Evolutionary conservation across 495 filamentous ascomycete species (phyloP).

Genomic region (Parathielavia hyrcaniae): DNA sequence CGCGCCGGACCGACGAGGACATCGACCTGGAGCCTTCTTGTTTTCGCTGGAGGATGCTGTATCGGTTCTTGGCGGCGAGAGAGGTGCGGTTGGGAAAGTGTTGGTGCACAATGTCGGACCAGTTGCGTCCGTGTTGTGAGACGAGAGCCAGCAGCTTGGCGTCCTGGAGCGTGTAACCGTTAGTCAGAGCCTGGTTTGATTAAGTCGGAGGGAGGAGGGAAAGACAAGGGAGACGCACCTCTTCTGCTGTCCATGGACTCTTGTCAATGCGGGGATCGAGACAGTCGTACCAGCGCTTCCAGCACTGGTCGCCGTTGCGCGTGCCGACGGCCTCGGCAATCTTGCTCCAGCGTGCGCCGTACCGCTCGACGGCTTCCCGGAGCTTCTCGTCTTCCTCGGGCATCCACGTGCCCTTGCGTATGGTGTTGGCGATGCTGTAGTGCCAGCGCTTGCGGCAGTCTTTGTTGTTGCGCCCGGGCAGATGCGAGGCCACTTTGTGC

Average conservation of each 20-base stretch:
- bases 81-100: slow-evolving; percentile 35
- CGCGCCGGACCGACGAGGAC: not conserved
- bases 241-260: slow-evolving; percentile 31
- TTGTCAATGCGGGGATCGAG: slow-evolving; percentile 32
- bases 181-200: not conserved
- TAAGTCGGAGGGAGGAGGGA: not conserved
- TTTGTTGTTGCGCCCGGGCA: slow-evolving; percentile 40
- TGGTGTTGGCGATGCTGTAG: slow-evolving; percentile 35
- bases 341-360: slow-evolving; percentile 35
- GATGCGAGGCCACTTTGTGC: slow-evolving; percentile 35
- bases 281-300: slow-evolving; percentile 35
- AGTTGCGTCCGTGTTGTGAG: slow-evolving; percentile 30
- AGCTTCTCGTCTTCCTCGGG: slow-evolving; percentile 38
- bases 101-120: slow-evolving; percentile 33
- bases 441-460: slow-evolving; percentile 41
- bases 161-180: slow-evolving; percentile 22
- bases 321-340: slow-evolving; percentile 29
- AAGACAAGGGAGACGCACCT: slow-evolving; percentile 20
- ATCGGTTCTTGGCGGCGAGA: slow-evolving; percentile 36
- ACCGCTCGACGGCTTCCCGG: slow-evolving; percentile 30
- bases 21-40: not conserved
- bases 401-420: slow-evolving; percentile 40
- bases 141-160: slow-evolving; percentile 27
- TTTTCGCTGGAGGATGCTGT: slow-evolving; percentile 28
- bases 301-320: slow-evolving; percentile 34